Conservation (phyloP, 345 rosid genomes). For the Salix purpurea region DNA sequence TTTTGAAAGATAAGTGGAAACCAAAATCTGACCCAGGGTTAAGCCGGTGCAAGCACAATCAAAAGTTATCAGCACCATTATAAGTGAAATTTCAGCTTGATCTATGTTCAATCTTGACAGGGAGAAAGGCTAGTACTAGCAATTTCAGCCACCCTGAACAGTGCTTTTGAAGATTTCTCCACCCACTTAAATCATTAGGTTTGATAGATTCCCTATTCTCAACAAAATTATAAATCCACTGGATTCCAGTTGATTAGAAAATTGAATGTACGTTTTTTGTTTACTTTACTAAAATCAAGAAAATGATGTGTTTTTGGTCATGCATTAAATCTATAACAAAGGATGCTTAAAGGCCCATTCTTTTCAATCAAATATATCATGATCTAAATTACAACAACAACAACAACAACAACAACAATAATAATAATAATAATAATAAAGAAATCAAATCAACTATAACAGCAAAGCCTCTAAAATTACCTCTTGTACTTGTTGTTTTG, state of each 20-base stretch:
- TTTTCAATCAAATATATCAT: neutral
- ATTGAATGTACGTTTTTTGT: neutral
- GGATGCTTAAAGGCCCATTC: neutral
- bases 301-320: neutral
- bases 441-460: neutral
- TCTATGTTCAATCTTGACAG: neutral
- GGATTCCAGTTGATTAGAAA: neutral
- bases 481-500: slow-evolving; percentile 93
- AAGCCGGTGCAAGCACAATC: neutral
- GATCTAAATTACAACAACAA: neutral
- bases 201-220: neutral
- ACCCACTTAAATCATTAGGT: no score
- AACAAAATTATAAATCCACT: neutral
- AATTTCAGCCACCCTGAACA: no score
- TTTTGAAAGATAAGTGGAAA: neutral
- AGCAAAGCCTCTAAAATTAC: slow-evolving; percentile 30
- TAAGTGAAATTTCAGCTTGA: neutral
- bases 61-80: neutral
- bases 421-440: neutral
- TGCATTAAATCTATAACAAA: neutral
- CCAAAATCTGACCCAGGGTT: neutral
- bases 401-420: neutral
- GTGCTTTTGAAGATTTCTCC: no score
- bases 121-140: neutral
- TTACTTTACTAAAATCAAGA: neutral